Evolutionary conservation across 192 early-diverging fungal species (phyloP), one percentile per base, ranked within the genome.

Genomic region (Chytriomyces hyalinus): DNA sequence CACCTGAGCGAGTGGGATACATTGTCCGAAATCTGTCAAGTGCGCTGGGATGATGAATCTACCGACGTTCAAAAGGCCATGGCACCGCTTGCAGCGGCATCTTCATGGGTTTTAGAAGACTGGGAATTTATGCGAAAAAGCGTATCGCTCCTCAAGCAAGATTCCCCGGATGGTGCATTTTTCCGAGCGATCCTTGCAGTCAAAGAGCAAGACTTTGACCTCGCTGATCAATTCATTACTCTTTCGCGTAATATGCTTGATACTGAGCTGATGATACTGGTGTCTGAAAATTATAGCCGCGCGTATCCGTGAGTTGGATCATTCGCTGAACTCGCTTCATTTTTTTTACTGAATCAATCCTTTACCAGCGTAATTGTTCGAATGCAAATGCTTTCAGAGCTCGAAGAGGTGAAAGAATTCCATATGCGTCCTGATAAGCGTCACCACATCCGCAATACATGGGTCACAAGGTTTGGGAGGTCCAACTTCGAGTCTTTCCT

Each of bases 271-370:
- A 90, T 88, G 9, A 91, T 94, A 6, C 79, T 93, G 43, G 82
- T 95, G 1, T 87, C 90, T 3, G 95, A 97, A 80, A 93, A 92
- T 46, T 96, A 96, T 69, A 92, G 90, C 75, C 90, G 94, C 53
- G 91, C 93, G 0, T 97, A 96, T 69, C 75, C 61, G 75, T 79
- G 48, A 61, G 74, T 62, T 57, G 8, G 53, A 47, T 11, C 26
- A 3, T 36, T 36, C 36, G 36, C 36, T 36, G 36, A 65, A 65
- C 3, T 5, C 17, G 15, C 36, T 44, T 3, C 43, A 6, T 28
- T 73, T 80, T 48, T 65, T 17, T 44, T 45, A n/a, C 36, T 26
- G 44, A 48, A 43, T 81, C 17, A 62, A 22, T 84, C 85, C 49
- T 85, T 84, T 0, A 94, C 93, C 17, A 88, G 20, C 88, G 93